phyloP scores from a whole-genome alignment of 2,329 filamentous ascomycete species.

The Penicillium psychrosexuale region DNA sequence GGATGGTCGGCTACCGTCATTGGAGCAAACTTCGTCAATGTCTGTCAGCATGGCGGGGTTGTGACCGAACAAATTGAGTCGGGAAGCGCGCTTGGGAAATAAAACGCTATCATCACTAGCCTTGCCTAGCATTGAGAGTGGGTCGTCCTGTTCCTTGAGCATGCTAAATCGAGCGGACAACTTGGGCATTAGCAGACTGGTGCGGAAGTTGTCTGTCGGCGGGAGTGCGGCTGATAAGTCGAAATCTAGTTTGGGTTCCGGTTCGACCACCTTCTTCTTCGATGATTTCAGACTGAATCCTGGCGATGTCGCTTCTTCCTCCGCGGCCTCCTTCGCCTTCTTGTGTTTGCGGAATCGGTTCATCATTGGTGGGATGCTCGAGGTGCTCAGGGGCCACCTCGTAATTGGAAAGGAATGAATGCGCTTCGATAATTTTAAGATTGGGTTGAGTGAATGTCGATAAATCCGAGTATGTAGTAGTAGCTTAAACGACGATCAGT shows the following conservation, averaged over 20 bases:
- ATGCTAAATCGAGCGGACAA: slow-evolving; percentile 95
- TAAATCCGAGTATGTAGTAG: neutral
- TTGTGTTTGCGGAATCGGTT: slow-evolving; percentile 43
- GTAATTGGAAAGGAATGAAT: neutral
- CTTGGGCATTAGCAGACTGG: slow-evolving; percentile 92
- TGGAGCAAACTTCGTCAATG: slow-evolving; percentile 86
- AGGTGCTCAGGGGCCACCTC: neutral
- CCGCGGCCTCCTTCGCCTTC: slow-evolving; percentile 34
- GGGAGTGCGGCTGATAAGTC: slow-evolving; percentile 74
- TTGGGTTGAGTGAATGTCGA: slow-evolving; percentile 4
- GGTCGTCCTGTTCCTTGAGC: slow-evolving; percentile 91
- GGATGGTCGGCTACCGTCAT: slow-evolving; percentile 60
- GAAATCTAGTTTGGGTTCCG: slow-evolving; percentile 65
- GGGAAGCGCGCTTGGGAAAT: slow-evolving; percentile 75
- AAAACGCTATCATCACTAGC: slow-evolving; percentile 93
- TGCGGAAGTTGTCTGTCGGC: slow-evolving; percentile 83
- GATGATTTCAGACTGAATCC: slow-evolving; percentile 38
- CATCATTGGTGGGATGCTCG: slow-evolving; percentile 26
- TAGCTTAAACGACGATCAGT: slow-evolving; percentile 5
- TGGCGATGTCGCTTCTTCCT: slow-evolving; percentile 41
- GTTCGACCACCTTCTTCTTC: slow-evolving; percentile 47
- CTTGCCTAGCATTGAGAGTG: slow-evolving; percentile 82
- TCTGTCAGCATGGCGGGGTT: slow-evolving; percentile 63
- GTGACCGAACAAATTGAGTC: slow-evolving; percentile 69
- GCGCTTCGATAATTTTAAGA: neutral